Percentiles rank a stretch among this genome's conserved stretches.
These are phyloP conservation scores for Neurospora sp. DNA, from an alignment of 495 filamentous ascomycete species.

Conservation along the genomic window DNA sequence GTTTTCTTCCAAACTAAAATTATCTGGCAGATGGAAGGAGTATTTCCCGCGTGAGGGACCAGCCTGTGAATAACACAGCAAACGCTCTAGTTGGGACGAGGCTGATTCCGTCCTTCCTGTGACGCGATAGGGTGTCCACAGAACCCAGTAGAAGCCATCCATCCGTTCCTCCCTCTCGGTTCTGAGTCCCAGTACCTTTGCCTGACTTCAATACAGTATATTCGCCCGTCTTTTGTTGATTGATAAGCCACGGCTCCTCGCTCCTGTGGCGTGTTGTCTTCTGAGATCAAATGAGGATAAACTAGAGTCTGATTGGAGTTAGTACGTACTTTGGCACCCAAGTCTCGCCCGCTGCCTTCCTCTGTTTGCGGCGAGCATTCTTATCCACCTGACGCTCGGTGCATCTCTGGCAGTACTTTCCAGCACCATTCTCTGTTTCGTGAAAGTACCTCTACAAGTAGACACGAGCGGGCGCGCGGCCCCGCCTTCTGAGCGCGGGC, in stretches of 20 bases:
- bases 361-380: too few relatives aligned
- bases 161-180: neutral
- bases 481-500: too few relatives aligned
- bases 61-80: neutral
- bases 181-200: neutral
- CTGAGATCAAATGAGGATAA: too few relatives aligned
- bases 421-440: too few relatives aligned
- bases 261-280: neutral
- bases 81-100: neutral
- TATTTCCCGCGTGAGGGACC: neutral
- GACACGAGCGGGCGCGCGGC: too few relatives aligned
- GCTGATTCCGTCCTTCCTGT: neutral
- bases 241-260: neutral
- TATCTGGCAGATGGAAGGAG: neutral
- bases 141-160: neutral
- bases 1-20: neutral
- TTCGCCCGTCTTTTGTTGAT: neutral
- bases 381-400: too few relatives aligned
- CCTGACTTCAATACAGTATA: neutral
- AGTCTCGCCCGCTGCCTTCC: too few relatives aligned
- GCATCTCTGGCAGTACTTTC: too few relatives aligned
- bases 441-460: too few relatives aligned
- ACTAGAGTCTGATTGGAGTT: too few relatives aligned
- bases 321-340: too few relatives aligned
- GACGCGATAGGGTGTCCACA: neutral